Evolutionary conservation across 257 asterid genomes (phyloP).

Genomic region (Przewalskia tangutica): DNA sequence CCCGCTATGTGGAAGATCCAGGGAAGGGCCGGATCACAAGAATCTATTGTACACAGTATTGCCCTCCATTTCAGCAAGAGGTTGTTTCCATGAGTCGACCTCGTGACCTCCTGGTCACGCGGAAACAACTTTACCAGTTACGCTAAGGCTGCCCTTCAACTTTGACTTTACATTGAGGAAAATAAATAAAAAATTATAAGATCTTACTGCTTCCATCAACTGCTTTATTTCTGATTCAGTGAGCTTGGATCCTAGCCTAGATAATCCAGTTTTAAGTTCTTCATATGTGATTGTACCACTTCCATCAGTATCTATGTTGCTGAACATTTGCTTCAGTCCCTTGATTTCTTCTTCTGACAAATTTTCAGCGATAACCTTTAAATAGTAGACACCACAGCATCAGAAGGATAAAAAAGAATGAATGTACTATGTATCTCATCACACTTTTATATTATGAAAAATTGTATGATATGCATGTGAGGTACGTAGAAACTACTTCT

Average conservation of each 20-base stretch:
- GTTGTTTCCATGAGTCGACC: too few relatives aligned
- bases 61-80: too few relatives aligned
- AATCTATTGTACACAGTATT: too few relatives aligned
- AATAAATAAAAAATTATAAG: not conserved
- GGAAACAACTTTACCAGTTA: too few relatives aligned
- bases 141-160: too few relatives aligned
- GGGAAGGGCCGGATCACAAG: too few relatives aligned
- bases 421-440: not conserved
- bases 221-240: slow-evolving; percentile 56
- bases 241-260: slow-evolving; percentile 81
- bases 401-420: not conserved
- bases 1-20: too few relatives aligned
- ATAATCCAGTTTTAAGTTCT: slow-evolving; percentile 63
- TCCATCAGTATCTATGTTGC: slow-evolving; percentile 81
- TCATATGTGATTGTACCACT: slow-evolving; percentile 75
- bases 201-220: slow-evolving; percentile 86
- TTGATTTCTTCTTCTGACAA: slow-evolving; percentile 74
- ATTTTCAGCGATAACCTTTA: slow-evolving; percentile 78
- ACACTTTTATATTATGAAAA: not conserved
- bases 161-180: not conserved
- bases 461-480: not conserved
- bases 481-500: too few relatives aligned
- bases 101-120: too few relatives aligned
- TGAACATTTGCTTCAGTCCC: slow-evolving; percentile 69
- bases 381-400: slow-evolving; percentile 8